Base-by-base conservation (phyloP, 805 yeast species). In the Suhomyces sp. region DNA sequence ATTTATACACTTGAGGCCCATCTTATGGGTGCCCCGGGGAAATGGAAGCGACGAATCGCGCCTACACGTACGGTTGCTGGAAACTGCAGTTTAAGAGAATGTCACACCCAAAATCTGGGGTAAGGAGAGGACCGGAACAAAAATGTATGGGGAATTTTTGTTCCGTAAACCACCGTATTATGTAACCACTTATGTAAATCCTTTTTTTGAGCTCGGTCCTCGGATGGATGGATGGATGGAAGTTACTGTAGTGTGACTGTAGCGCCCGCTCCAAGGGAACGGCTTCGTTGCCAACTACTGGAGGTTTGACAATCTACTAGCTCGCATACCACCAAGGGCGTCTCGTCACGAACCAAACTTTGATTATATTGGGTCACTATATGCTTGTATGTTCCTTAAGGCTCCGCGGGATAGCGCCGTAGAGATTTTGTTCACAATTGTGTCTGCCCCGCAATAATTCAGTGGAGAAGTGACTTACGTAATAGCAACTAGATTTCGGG, bases 91-190 rank as follows among this genome's bases (percentile, higher is more conserved):
- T 29, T 35, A 10, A 19, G 43, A 41, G 21, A 37, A 31, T 20
- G 43, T 43, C 46, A 46, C 43, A 33, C 48, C 41, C 48, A 39
- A 55, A 61, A 52, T 59, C 65, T 57, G 66, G 66, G 67, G 67
- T 58, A 62, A 50, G 57, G 64, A 52, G 43, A 27, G 35, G 15
- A n/a, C 44, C 60, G 59, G 59, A 46, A 51, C 53, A 24, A 27
- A 37, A 37, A 17, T 37, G 41, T 37, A 37, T 37, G 41, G 41
- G 41, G 41, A 9, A 17, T 37, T 37, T 19, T 17, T 29, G 43
- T 53, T 43, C 58, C 57, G 54, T 17, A 27, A 40, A 19, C 24
- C 31, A 22, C 57, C 54, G 56, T 25, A 21, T 37, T 41, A 27
- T 3, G 50, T 46, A 47, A 43, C 20, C 9, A 8, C 45, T 55